Evolutionary conservation across 441 rosid genomes (phyloP).

Genomic region (Erysimum cheiri): DNA sequence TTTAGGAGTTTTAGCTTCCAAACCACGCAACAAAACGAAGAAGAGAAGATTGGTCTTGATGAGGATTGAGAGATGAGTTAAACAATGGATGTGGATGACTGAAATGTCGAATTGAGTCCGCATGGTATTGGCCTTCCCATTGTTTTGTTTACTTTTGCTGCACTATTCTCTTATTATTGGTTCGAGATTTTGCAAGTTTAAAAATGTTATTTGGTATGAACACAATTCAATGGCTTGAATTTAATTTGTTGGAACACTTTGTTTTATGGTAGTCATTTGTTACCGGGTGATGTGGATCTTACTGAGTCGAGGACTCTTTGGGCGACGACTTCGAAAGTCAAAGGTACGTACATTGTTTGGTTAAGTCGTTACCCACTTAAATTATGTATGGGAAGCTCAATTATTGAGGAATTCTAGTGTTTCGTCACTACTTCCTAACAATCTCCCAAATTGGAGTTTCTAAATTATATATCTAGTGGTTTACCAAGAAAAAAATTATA

Average conservation of each 20-base stretch:
- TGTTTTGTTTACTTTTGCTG: not conserved
- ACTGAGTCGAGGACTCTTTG: not conserved
- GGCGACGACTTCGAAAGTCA: constrained; percentile 27
- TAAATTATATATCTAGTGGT: not conserved
- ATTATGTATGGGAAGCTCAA: not conserved
- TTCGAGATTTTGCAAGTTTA: constrained; percentile 6
- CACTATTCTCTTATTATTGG: not conserved
- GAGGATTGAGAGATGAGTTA: constrained; percentile 33
- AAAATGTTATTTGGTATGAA: constrained; percentile 2
- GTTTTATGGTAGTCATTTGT: not conserved
- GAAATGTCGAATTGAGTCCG: constrained; percentile 47
- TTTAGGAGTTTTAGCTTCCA: constrained; percentile 45
- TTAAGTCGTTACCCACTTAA: not conserved
- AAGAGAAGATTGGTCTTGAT: constrained; percentile 30
- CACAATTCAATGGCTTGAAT: not conserved
- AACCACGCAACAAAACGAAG: constrained; percentile 37
- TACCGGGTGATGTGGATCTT: constrained; percentile 23
- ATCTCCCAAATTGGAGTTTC: not conserved
- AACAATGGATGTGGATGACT: constrained; percentile 53
- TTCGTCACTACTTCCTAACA: constrained; percentile 23
- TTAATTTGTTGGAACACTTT: constrained; percentile 5
- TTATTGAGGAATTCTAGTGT: constrained; percentile 9
- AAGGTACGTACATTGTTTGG: not conserved
- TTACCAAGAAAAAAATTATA: not conserved
- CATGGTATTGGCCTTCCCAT: constrained; percentile 48